Percentiles rank a stretch among this genome's conserved stretches.
Conservation (phyloP, 2,329 filamentous ascomycete species). For the Polychaeton citri region DNA sequence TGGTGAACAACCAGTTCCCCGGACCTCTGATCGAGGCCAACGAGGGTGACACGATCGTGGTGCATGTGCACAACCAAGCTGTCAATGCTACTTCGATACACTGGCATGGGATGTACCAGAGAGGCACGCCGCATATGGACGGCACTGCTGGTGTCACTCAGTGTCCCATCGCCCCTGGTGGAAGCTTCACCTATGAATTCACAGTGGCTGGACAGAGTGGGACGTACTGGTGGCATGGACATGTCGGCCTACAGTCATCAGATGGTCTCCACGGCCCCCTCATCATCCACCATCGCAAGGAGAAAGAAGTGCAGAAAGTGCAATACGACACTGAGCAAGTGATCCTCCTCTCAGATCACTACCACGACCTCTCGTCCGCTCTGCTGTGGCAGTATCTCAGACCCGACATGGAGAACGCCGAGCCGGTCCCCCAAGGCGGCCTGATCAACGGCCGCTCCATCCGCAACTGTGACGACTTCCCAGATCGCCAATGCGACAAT, state of each 20-base stretch:
- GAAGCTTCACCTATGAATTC: conserved; percentile 49
- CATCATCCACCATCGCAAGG: conserved; percentile 39
- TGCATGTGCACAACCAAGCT: conserved; percentile 51
- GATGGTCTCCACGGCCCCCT: conserved; percentile 51
- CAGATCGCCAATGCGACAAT: conserved; percentile 24
- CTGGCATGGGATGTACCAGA: conserved; percentile 58
- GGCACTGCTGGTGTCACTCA: conserved; percentile 51
- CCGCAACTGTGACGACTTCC: conserved; percentile 25
- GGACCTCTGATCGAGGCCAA: conserved; percentile 28
- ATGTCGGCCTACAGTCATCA: conserved; percentile 44
- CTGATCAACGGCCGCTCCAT: conserved; percentile 29
- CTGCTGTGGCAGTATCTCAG: conserved; percentile 42
- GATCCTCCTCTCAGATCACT: conserved; percentile 54
- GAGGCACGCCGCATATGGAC: conserved; percentile 54
- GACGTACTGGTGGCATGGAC: conserved; percentile 51
- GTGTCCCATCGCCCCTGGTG: conserved; percentile 46
- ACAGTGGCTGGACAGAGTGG: conserved; percentile 29
- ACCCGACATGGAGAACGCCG: conserved; percentile 36
- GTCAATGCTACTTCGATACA: conserved; percentile 47
- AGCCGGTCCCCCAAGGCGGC: conserved; percentile 39
- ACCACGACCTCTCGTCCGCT: conserved; percentile 41
- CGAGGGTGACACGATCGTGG: conserved; percentile 54
- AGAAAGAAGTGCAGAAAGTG: conserved; percentile 29
- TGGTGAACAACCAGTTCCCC: conserved; percentile 28
- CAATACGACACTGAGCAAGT: conserved; percentile 42